These are phyloP conservation scores for Ogataea ramenticola DNA, from an alignment of 805 yeast species.

Conservation along the genomic window DNA sequence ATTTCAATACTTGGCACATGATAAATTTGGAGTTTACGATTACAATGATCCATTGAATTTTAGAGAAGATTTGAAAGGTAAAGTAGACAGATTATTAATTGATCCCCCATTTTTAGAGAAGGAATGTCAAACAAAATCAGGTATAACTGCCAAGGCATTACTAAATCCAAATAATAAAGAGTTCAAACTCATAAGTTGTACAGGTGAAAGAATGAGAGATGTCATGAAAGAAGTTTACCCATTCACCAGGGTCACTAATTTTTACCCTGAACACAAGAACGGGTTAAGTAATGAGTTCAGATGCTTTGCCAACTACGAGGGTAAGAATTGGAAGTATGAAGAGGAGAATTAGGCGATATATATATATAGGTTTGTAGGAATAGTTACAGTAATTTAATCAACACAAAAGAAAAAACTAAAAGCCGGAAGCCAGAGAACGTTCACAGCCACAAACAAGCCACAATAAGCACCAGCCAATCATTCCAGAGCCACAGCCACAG, in stretches of 20 bases:
- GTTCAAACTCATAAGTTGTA: slow-evolving; percentile 61
- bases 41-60: slow-evolving; percentile 61
- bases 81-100: slow-evolving; percentile 63
- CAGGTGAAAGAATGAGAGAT: slow-evolving; percentile 82
- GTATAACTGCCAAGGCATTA: slow-evolving; percentile 56
- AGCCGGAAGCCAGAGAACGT: too few relatives aligned
- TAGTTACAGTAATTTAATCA: too few relatives aligned
- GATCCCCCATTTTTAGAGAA: slow-evolving; percentile 87
- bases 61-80: slow-evolving; percentile 48
- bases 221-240: slow-evolving; percentile 59
- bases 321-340: slow-evolving; percentile 55
- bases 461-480: too few relatives aligned
- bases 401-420: not conserved
- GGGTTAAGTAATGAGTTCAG: slow-evolving; percentile 84
- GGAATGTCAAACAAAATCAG: slow-evolving; percentile 72
- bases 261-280: slow-evolving; percentile 73
- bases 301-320: slow-evolving; percentile 76
- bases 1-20: slow-evolving; percentile 66
- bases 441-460: too few relatives aligned
- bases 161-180: slow-evolving; percentile 24
- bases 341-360: too few relatives aligned
- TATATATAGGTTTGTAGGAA: not conserved
- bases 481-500: too few relatives aligned
- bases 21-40: slow-evolving; percentile 65
- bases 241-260: slow-evolving; percentile 55